Percentiles rank a stretch among this genome's conserved stretches.
Evolutionary conservation across 2,329 filamentous ascomycete species (phyloP).

Genomic region (Tolypocladium capitatum): DNA sequence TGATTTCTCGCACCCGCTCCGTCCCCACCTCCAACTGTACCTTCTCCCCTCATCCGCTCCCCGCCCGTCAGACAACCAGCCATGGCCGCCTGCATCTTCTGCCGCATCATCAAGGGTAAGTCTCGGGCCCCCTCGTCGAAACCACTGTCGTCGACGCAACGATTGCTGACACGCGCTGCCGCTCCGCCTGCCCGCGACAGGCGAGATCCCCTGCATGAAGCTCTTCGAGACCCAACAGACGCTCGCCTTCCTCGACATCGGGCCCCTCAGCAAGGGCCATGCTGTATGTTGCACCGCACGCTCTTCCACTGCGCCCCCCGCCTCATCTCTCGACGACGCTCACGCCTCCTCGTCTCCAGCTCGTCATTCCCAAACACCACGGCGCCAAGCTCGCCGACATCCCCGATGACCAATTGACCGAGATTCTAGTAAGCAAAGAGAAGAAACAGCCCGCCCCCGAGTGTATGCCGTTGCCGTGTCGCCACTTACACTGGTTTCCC

Average conservation of each 20-base stretch:
- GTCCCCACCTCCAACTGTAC: not conserved
- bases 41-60: not conserved
- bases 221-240: constrained; percentile 90
- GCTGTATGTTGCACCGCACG: constrained; percentile 45
- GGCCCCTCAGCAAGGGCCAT: constrained; percentile 77
- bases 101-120: constrained; percentile 88
- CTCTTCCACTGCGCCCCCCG: not conserved
- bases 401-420: constrained; percentile 72
- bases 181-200: constrained; percentile 28
- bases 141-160: not conserved
- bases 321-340: not conserved
- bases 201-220: constrained; percentile 93
- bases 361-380: constrained; percentile 92
- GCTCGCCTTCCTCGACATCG: constrained; percentile 91
- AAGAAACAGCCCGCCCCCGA: not conserved
- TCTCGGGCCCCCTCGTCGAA: not conserved
- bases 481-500: not conserved
- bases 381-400: constrained; percentile 86
- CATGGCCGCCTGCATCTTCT: constrained; percentile 68
- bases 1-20: not conserved
- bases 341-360: constrained; percentile 34
- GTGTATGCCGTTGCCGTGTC: not conserved
- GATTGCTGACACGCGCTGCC: not conserved
- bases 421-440: constrained; percentile 53
- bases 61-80: not conserved